Evolutionary conservation across 106 monocot species (phyloP).

Genomic region (Dendrobium officinale): DNA sequence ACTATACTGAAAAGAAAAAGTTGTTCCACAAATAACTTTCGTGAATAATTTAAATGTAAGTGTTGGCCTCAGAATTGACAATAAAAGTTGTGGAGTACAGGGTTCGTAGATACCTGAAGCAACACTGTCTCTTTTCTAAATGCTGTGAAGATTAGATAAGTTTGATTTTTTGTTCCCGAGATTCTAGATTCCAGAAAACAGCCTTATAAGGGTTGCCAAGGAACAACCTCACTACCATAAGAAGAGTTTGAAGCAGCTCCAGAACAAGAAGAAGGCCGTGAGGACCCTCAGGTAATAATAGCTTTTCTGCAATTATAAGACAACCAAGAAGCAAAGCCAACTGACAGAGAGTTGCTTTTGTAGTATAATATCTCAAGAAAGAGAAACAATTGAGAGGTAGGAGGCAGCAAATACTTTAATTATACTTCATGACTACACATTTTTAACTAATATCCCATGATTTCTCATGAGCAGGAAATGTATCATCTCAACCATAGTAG

Average conservation of each 20-base stretch:
- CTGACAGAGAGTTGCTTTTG: neutral
- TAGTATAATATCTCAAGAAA: slow-evolving; percentile 1
- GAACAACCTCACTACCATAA: slow-evolving; percentile 14
- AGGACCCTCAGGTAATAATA: neutral
- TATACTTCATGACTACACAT: neutral
- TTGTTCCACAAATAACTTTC: slow-evolving; percentile 16
- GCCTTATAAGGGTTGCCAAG: slow-evolving; percentile 31
- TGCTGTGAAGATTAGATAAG: slow-evolving; percentile 28
- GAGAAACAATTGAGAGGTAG: slow-evolving; percentile 12
- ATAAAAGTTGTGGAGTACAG: slow-evolving; percentile 1
- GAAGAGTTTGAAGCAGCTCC: slow-evolving; percentile 17
- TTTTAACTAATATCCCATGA: neutral
- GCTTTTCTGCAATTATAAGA: slow-evolving; percentile 3
- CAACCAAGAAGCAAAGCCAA: slow-evolving; percentile 14
- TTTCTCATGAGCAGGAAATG: slow-evolving; percentile 32
- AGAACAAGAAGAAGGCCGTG: neutral
- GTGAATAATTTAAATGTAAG: slow-evolving; percentile 35
- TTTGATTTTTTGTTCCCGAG: slow-evolving; percentile 29
- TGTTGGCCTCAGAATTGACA: slow-evolving; percentile 28
- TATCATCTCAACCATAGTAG: slow-evolving; percentile 23
- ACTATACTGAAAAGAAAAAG: slow-evolving; percentile 24
- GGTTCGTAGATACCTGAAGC: slow-evolving; percentile 41
- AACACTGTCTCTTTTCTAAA: slow-evolving; percentile 30
- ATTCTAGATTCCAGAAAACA: slow-evolving; percentile 38
- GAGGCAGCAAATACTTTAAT: neutral